These are phyloP conservation scores for Aspergillus campestris DNA, from an alignment of 495 filamentous ascomycete genomes.

Conservation along the genomic window DNA sequence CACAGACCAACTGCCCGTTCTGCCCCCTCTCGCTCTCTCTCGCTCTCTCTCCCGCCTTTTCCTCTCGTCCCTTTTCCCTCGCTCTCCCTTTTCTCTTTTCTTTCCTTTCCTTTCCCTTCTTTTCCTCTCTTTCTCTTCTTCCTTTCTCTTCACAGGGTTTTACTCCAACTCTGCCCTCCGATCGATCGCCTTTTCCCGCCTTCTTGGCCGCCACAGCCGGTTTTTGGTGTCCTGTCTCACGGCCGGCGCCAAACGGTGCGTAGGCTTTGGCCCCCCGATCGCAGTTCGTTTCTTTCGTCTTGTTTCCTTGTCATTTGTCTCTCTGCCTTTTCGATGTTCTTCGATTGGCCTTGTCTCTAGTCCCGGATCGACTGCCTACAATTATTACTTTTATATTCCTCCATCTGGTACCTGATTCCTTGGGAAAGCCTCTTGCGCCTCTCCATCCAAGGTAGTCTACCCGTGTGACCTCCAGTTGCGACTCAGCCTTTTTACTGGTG, in stretches of 20 bases:
- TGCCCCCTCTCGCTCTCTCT: neutral
- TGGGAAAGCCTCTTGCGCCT: neutral
- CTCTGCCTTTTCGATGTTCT: too few species aligned
- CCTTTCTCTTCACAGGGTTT: slow-evolving; percentile 16
- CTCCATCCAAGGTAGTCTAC: neutral
- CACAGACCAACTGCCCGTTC: too few species aligned
- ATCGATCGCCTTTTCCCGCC: slow-evolving; percentile 31
- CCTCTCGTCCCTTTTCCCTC: slow-evolving; percentile 7
- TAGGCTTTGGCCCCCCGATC: slow-evolving; percentile 6
- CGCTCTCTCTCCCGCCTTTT: slow-evolving; percentile 7
- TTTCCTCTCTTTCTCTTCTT: slow-evolving; percentile 1
- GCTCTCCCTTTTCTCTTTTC: slow-evolving; percentile 8
- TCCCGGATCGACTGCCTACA: slow-evolving; percentile 10
- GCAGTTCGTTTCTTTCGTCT: too few species aligned
- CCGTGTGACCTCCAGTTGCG: slow-evolving; percentile 14
- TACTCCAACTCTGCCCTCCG: slow-evolving; percentile 17
- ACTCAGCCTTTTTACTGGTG: slow-evolving; percentile 20
- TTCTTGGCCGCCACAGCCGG: slow-evolving; percentile 47
- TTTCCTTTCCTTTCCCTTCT: neutral
- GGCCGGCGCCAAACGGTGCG: slow-evolving; percentile 41
- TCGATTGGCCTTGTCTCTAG: too few species aligned
- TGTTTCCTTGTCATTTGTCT: too few species aligned
- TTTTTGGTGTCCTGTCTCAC: slow-evolving; percentile 49
- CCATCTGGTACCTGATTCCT: neutral
- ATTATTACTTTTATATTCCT: slow-evolving; percentile 10